These are phyloP conservation scores for Yamadazyma jaroonii DNA, from an alignment of 1,139 yeast genomes.

Conservation along the genomic window DNA sequence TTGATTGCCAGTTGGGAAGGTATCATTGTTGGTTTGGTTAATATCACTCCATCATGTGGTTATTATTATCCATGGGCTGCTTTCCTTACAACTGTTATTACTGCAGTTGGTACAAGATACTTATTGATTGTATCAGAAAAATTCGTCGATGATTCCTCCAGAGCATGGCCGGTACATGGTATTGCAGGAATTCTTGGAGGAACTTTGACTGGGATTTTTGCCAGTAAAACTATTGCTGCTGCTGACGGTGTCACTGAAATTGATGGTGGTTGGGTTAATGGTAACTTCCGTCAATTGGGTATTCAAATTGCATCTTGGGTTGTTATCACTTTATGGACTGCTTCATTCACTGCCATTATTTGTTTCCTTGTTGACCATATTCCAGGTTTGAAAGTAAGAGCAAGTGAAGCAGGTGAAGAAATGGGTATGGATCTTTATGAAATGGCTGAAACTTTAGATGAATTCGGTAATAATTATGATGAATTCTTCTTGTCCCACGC, in stretches of 20 bases:
- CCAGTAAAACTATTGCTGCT: constrained; percentile 87
- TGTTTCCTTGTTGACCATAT: constrained; percentile 71
- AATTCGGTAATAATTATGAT: constrained; percentile 22
- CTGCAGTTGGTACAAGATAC: constrained; percentile 75
- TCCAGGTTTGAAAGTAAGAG: constrained; percentile 80
- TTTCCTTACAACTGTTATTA: constrained; percentile 74
- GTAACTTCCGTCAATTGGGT: constrained; percentile 84
- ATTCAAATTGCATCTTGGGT: constrained; percentile 86
- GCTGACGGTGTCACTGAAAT: constrained; percentile 61
- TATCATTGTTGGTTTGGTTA: constrained; percentile 90
- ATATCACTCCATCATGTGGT: constrained; percentile 97
- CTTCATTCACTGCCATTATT: constrained; percentile 68
- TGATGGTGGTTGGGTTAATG: constrained; percentile 91
- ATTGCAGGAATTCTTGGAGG: constrained; percentile 91
- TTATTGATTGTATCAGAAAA: constrained; percentile 78
- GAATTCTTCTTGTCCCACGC: constrained; percentile 19
- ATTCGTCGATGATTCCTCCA: constrained; percentile 90
- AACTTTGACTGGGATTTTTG: constrained; percentile 83
- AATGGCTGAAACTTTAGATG: constrained; percentile 30
- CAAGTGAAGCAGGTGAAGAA: constrained; percentile 79
- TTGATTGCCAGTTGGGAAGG: constrained; percentile 94
- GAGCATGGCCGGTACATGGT: constrained; percentile 91
- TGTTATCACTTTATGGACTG: constrained; percentile 78
- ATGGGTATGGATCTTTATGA: constrained; percentile 50
- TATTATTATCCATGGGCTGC: constrained; percentile 90